A percentile compares a stretch with the other conserved stretches of the same genome.
Evolutionary conservation across 2,329 filamentous ascomycete species (phyloP).

Genomic region (Parafenestella ontariensis): DNA sequence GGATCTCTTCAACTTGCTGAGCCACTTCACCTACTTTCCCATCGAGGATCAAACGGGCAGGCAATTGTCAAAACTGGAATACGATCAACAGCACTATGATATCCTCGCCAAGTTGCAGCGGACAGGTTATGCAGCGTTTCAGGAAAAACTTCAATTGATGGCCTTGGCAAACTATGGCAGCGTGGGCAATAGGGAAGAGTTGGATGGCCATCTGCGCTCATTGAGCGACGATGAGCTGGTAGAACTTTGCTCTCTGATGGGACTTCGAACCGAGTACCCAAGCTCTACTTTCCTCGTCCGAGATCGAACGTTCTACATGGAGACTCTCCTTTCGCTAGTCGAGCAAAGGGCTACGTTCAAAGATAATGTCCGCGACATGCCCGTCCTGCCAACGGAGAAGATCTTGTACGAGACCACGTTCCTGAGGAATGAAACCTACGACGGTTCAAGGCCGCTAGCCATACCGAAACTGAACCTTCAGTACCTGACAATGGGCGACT

Average conservation of each 20-base stretch:
- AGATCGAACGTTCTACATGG: constrained; percentile 70
- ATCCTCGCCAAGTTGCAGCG: constrained; percentile 80
- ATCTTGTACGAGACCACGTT: constrained; percentile 80
- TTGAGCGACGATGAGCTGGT: constrained; percentile 78
- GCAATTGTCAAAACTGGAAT: constrained; percentile 74
- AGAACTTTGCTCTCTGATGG: constrained; percentile 72
- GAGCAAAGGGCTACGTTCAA: constrained; percentile 84
- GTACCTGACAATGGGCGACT: constrained; percentile 93
- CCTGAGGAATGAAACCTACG: constrained; percentile 82
- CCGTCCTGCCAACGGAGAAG: constrained; percentile 82
- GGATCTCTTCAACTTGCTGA: constrained; percentile 79
- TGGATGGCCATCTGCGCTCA: constrained; percentile 75
- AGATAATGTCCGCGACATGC: constrained; percentile 74
- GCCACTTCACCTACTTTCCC: constrained; percentile 86
- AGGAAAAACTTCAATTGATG: constrained; percentile 87
- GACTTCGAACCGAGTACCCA: constrained; percentile 84
- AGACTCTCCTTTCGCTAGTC: constrained; percentile 76
- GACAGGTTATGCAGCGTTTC: constrained; percentile 77
- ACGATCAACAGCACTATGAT: constrained; percentile 81
- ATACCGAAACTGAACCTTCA: constrained; percentile 95
- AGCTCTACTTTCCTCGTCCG: constrained; percentile 68
- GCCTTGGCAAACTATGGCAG: constrained; percentile 92
- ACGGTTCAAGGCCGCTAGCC: constrained; percentile 84
- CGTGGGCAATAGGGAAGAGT: constrained; percentile 79
- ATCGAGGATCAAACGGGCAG: constrained; percentile 89